Evolutionary conservation across 169 alveolate species (phyloP), one percentile per base, ranked within the genome.

Genomic region (Plasmodium fragile): DNA sequence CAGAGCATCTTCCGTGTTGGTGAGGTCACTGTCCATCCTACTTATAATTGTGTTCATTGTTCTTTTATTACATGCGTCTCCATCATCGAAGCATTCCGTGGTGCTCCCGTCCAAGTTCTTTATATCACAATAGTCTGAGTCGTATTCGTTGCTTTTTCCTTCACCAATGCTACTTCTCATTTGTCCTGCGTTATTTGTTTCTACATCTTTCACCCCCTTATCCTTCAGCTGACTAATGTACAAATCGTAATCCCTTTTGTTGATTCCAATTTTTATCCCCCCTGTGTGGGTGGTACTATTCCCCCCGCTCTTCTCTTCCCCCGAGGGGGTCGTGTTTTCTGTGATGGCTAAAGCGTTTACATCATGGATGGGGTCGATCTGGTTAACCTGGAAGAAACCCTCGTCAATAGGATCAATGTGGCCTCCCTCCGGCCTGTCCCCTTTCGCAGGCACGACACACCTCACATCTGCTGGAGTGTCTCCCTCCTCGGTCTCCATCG

Each of bases 221-320:
- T 75, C 84, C n/a, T 85, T 85, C n/a, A 85, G n/a, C 30, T 85
- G 93, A 16, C 85, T 85, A 85, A 85, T 85, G 55, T 85, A 85
- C 41, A 85, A 5, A 75, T 85, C 93, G 79, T 85, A 85, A 43
- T 85, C 93, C 43, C 75, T 85, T 28, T 85, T 52, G 43, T 85
- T 85, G 28, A 85, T 52, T 11, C 93, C 93, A 1, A 85, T 85
- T 85, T 85, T 85, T 39, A 85, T 85, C 32, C 93, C 93, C 18
- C 85, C 32, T 1, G 71, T 25, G 43, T 73, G 77, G 7, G 80
- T 32, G 18, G 39, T 10, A 25, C 10, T 55, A 52, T 45, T 73
- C 18, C n/a, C 52, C 13, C 45, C 16, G 5, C 2, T 25, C 7
- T 45, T 70, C 5, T 71, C 82, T 8, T 71, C 53, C 3, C 36